Base-by-base conservation (phyloP, 306 rosid species). In the Herpetospermum pedunculosum region DNA sequence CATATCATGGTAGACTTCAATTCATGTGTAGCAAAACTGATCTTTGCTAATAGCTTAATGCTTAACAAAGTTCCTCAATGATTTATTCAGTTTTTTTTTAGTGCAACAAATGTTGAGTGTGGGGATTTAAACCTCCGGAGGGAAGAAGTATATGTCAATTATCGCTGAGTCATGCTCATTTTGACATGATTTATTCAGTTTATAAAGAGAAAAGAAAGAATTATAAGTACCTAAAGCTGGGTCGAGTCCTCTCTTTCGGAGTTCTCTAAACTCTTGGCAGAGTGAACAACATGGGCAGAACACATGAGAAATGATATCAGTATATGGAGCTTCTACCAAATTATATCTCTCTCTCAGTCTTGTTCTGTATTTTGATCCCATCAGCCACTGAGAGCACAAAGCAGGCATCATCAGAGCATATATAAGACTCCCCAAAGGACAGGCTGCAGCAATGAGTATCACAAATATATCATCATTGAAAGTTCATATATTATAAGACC, bases 221-320 rank as follows among this genome's bases (percentile, higher is more conserved):
- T 2, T 54, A 18, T 19, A 57, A 32, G 6, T 82, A 88, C 91
- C 94, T 59, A 86, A 81, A 64, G 89, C 80, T 74, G 89, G 94
- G 77, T 89, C 89, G 65, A 89, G 88, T 81, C 85, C 88, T 89
- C 87, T 80, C 54, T 25, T 23, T 47, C 76, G 47, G 9, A 89
- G 91, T 77, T 86, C 91, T 83, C 91, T 84, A 76, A 81, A 83
- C 74, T 89, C 89, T 13, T 86, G 94, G 72, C 89, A 89, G 11
- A 84, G 88, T 28, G 91, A 84, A 72, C 89, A 88, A 37, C 94
- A 88, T 67, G 94, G 80, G 75, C 94, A 86, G 75, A 89, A 89
- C 26, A 81, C 73, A 77, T 86, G 91, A 72, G 89, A 89, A 70
- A 89, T 81, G 3, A 89, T 74, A 80, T 89, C 89, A 30, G 85